Percentiles rank a stretch among this genome's conserved stretches.
Conservation (phyloP, 805 yeast species). For the Saturnispora quitensis region DNA sequence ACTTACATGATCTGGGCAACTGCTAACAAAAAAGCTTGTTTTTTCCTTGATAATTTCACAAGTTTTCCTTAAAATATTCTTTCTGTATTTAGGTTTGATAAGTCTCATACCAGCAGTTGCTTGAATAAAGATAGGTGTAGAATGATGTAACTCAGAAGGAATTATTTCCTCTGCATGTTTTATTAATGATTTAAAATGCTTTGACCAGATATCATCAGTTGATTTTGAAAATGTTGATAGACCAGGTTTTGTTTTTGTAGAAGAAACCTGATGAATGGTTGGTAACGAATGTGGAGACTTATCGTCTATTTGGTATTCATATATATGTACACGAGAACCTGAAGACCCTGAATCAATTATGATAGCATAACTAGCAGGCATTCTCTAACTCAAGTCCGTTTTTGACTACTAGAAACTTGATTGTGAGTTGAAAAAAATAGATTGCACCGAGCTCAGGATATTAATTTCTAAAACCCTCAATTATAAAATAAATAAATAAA, state of each 20-base stretch:
- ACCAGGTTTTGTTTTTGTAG: conserved; percentile 71
- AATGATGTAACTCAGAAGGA: conserved; percentile 48
- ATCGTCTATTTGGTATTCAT: conserved; percentile 51
- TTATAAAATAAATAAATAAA: neutral
- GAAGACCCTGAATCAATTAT: conserved; percentile 94
- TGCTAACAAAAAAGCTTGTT: conserved; percentile 45
- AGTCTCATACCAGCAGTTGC: conserved; percentile 98
- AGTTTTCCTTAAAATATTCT: conserved; percentile 45
- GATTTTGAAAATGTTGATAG: conserved; percentile 57
- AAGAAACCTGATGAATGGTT: conserved; percentile 46
- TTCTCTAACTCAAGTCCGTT: neutral
- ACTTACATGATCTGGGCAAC: conserved; percentile 65
- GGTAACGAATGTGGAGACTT: conserved; percentile 13
- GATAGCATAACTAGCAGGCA: conserved; percentile 54
- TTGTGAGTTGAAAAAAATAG: neutral
- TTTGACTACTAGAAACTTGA: neutral
- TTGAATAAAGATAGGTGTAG: conserved; percentile 82
- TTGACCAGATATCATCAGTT: conserved; percentile 52
- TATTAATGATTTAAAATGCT: conserved; percentile 59
- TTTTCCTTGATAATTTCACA: conserved; percentile 49
- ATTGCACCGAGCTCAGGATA: neutral
- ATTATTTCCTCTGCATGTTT: conserved; percentile 61
- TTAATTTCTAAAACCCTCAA: neutral
- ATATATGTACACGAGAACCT: conserved; percentile 82
- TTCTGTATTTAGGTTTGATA: conserved; percentile 44